Base-by-base conservation (phyloP, 2,329 filamentous ascomycete species). In the Colletotrichum trifolii region DNA sequence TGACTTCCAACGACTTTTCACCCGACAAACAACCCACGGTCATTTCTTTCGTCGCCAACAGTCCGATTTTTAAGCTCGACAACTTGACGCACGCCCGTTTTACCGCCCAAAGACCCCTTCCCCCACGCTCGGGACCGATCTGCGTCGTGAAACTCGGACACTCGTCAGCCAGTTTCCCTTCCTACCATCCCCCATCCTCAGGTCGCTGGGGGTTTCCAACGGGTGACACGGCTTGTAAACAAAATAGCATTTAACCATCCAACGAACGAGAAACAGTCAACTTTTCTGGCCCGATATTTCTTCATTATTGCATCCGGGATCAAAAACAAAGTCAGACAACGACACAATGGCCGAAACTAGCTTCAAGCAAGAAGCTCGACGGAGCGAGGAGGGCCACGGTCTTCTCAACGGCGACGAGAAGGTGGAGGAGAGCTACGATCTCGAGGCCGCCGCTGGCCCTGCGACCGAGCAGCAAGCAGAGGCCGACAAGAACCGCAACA, bases 331-430 rank as follows among this genome's bases (percentile, higher is more conserved):
- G 25, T 25, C 25, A 25, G 25, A 4, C 33, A 47, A 10, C 47
- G 33, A 8, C 40, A 39, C 34, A 53, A 49, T 70, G 71, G 50
- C 70, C 68, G 25, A 69, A 70, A 12, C 68, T 57, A 40, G 36
- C 64, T 48, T 67, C 68, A 46, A 68, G 60, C 47, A 46, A 9
- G 67, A 68, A 50, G 67, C 40, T 36, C 60, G 60, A 34, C 49
- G 65, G 49, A 67, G 67, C 54, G 67, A 69, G 57, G 67, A 69
- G 49, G 65, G 65, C 57, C 60, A 67, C 12, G 65, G 67, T 39
- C 67, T 69, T 43, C 54, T 69, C 35, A 60, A 69, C 50, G 65
- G 67, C 54, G 67, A 69, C 43, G 67, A 69, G 65, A 69, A 69
- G 65, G 50, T 60, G 53, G 61, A 60, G 47, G 65, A 66, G 38